Conservation (phyloP, 352 stramenopile species). For the Phytophthora pseudosyringae region DNA sequence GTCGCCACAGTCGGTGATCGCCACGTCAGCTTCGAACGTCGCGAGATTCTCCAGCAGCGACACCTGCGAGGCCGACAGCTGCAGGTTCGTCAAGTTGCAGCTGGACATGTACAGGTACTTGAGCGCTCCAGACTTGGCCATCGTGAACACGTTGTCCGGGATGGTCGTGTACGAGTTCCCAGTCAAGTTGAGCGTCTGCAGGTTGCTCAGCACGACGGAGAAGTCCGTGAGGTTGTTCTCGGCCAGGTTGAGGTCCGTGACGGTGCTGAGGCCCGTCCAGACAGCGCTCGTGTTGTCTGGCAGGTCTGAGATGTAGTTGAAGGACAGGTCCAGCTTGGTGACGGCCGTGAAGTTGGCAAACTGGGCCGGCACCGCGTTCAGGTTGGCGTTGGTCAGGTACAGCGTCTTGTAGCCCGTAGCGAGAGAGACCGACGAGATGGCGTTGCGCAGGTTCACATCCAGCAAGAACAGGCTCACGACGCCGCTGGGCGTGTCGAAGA, state of each 20-base stretch:
- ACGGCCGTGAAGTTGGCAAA: constrained; percentile 42
- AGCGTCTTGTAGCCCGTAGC: constrained; percentile 34
- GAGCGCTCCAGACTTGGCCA: constrained; percentile 44
- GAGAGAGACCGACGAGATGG: constrained; percentile 40
- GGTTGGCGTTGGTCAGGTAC: constrained; percentile 56
- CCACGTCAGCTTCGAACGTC: constrained; percentile 51
- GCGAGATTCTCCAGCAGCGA: constrained; percentile 49
- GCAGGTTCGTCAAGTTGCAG: constrained; percentile 68
- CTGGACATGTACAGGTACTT: constrained; percentile 52
- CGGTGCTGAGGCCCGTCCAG: constrained; percentile 36
- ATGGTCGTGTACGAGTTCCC: constrained; percentile 54
- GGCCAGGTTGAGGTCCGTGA: constrained; percentile 45
- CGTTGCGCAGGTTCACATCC: constrained; percentile 45
- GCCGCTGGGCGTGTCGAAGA: constrained; percentile 54
- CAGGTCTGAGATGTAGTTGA: constrained; percentile 60
- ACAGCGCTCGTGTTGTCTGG: constrained; percentile 40
- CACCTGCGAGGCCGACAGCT: constrained; percentile 47
- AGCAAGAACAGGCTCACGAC: constrained; percentile 47
- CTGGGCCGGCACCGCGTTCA: constrained; percentile 47
- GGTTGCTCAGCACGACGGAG: constrained; percentile 34
- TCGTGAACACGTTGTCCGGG: constrained; percentile 50
- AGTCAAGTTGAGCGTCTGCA: constrained; percentile 53
- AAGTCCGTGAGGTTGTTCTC: constrained; percentile 58
- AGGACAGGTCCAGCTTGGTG: constrained; percentile 45
- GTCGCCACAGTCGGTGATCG: constrained; percentile 45